Conservation (phyloP, 1,139 yeast species). For the Geotrichum phurueaensis region DNA sequence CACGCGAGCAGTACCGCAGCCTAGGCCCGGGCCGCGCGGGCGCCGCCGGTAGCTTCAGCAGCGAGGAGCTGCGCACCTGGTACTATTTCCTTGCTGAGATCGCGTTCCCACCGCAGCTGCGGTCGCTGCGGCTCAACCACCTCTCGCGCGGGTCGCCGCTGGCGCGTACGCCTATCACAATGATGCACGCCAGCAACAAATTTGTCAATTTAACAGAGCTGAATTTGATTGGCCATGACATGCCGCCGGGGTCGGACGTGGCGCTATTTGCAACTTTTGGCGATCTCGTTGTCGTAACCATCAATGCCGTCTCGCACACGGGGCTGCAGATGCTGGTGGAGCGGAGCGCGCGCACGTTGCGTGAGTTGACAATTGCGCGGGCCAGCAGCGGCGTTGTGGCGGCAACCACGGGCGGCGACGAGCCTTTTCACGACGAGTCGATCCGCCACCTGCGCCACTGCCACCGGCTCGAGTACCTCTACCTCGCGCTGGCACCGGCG, state of each 20-base stretch:
- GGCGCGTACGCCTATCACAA: background rate
- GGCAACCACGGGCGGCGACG: background rate
- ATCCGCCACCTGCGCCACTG: background rate
- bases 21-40: background rate
- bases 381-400: background rate
- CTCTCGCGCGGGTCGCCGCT: background rate
- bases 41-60: no score
- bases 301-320: background rate
- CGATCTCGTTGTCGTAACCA: background rate
- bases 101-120: background rate
- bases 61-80: background rate
- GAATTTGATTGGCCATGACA: conserved; percentile 3
- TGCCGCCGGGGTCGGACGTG: conserved; percentile 5
- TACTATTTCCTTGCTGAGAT: background rate
- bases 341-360: background rate
- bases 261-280: background rate
- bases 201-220: background rate
- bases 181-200: background rate
- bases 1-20: background rate
- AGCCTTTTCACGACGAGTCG: background rate
- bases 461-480: conserved; percentile 1
- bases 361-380: conserved; percentile 4
- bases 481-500: background rate
- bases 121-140: conserved; percentile 3
- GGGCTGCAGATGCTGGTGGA: background rate